Base-by-base conservation (phyloP, 2,329 filamentous ascomycete genomes). In the Periconia sp. region DNA sequence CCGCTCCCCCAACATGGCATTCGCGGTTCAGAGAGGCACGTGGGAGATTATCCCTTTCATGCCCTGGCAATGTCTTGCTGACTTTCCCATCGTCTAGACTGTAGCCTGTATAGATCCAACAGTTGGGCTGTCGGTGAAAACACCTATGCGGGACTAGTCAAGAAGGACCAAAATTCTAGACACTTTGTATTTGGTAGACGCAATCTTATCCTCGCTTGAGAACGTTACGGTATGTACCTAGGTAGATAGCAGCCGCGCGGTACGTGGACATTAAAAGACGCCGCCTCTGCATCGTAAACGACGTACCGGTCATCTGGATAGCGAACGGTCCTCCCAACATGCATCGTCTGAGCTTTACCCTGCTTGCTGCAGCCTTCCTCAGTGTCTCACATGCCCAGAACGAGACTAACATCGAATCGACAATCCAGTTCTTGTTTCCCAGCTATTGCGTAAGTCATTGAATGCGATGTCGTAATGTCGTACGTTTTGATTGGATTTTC, bases 391-490 rank as follows among this genome's bases (percentile, higher is more conserved):
- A 14, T 41, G 53, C 53, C 46, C 47, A 47, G 23, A 51, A 55
- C 30, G 47, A 47, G 30, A 49, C 40, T 13, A 46, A 57, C 6
- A 47, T 45, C 41, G 47, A 48, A 18, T 42, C 49, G 35, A 46
- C 55, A 47, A 37, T 54, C 17, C 46, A 52, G 10, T 54, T 37
- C 18, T 42, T 54, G 3, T 42, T 54, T 41, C 52, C 55, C 10
- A 49, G 31, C 33, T 57, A 50, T 41, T 58, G 56, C 30, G 53
- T 55, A 51, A 51, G 53, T 51, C 14, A 3, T 27, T 33, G n/a
- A 2, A 14, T n/a, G n/a, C n/a, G n/a, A n/a, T n/a, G n/a, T n/a
- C n/a, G n/a, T n/a, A n/a, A n/a, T 27, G 23, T 27, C 3, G 23
- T 27, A 27, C 23, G 23, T 3, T 8, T n/a, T n/a, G n/a, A 27